Conservation (phyloP, 371 early-diverging fungal genomes). For the Entomophthora muscae region DNA sequence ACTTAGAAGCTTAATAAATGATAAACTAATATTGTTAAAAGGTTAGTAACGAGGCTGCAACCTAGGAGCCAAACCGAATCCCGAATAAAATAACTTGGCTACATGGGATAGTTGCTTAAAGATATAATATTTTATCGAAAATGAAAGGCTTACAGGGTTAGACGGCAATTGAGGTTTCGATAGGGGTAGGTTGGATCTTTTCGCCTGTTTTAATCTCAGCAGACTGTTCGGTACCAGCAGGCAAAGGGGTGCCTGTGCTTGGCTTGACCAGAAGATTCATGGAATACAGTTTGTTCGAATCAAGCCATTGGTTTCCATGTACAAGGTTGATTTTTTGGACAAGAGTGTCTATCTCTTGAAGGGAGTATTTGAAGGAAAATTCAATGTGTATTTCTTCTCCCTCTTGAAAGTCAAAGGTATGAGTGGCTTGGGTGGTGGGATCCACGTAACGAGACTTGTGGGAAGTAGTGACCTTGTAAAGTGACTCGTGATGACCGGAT, state of each 20-base stretch:
- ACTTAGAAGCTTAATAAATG: too few species aligned
- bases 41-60: too few species aligned
- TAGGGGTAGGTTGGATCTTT: not conserved
- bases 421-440: slow-evolving; percentile 12
- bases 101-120: too few species aligned
- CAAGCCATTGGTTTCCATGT: slow-evolving; percentile 37
- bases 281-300: slow-evolving; percentile 36
- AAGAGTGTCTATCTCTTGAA: slow-evolving; percentile 32
- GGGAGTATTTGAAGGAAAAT: slow-evolving; percentile 67
- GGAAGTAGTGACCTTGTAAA: slow-evolving; percentile 34
- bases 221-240: not conserved
- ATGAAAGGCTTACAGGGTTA: too few species aligned
- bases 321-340: slow-evolving; percentile 31
- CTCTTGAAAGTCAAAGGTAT: slow-evolving; percentile 23
- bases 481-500: slow-evolving; percentile 65
- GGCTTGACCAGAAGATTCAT: slow-evolving; percentile 56
- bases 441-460: slow-evolving; percentile 24
- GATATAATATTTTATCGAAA: too few species aligned
- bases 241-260: not conserved
- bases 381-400: slow-evolving; percentile 79
- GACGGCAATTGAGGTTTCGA: too few species aligned
- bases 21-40: too few species aligned
- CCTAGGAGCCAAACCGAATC: too few species aligned
- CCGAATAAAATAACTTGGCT: too few species aligned
- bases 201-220: not conserved